A percentile compares a stretch with the other conserved stretches of the same genome.
These are phyloP conservation scores for Hypocreales sp. DNA, from an alignment of 2,329 filamentous ascomycete species.

Conservation along the genomic window DNA sequence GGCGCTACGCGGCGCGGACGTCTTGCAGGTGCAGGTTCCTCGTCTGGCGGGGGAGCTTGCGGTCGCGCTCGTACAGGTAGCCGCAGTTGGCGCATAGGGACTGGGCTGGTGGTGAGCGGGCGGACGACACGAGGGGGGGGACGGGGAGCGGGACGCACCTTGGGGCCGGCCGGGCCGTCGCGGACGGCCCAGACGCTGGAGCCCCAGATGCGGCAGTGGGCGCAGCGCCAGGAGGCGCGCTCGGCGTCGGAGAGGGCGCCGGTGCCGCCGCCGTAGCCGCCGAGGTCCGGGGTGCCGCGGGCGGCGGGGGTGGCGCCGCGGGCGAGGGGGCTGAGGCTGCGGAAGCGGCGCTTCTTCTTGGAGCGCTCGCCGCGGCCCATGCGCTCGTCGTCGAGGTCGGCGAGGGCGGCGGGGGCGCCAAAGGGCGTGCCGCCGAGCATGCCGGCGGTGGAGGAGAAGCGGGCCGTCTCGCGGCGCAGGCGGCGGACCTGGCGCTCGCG, in stretches of 20 bases:
- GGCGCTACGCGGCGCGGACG: slow-evolving; percentile 9
- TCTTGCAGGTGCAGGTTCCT: slow-evolving; percentile 21
- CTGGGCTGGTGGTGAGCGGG: slow-evolving; percentile 24
- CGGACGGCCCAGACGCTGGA: slow-evolving; percentile 88
- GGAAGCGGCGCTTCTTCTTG: slow-evolving; percentile 89
- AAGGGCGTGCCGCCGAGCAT: slow-evolving; percentile 63
- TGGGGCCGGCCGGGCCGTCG: slow-evolving; percentile 72
- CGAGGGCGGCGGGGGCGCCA: slow-evolving; percentile 26
- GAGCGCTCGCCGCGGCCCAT: slow-evolving; percentile 86
- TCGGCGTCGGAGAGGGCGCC: slow-evolving; percentile 61
- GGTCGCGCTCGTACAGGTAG: slow-evolving; percentile 74
- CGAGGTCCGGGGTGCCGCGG: slow-evolving; percentile 68
- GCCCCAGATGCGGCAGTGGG: slow-evolving; percentile 77
- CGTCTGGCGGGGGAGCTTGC: slow-evolving; percentile 49
- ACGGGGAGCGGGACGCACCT: slow-evolving; percentile 33
- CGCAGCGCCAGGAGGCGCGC: slow-evolving; percentile 71
- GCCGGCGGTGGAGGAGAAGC: slow-evolving; percentile 75
- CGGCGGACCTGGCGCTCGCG: slow-evolving; percentile 80
- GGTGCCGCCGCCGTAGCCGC: slow-evolving; percentile 51
- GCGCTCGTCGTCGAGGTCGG: slow-evolving; percentile 51
- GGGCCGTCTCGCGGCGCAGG: slow-evolving; percentile 75
- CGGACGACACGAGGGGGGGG: background rate
- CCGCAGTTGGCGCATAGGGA: slow-evolving; percentile 90
- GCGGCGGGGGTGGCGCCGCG: slow-evolving; percentile 47
- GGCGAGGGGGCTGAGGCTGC: slow-evolving; percentile 71